Percentiles rank a stretch among this genome's conserved stretches.
phyloP scores from a whole-genome alignment of 495 filamentous ascomycete genomes.

The Penicillium diatomitis region DNA sequence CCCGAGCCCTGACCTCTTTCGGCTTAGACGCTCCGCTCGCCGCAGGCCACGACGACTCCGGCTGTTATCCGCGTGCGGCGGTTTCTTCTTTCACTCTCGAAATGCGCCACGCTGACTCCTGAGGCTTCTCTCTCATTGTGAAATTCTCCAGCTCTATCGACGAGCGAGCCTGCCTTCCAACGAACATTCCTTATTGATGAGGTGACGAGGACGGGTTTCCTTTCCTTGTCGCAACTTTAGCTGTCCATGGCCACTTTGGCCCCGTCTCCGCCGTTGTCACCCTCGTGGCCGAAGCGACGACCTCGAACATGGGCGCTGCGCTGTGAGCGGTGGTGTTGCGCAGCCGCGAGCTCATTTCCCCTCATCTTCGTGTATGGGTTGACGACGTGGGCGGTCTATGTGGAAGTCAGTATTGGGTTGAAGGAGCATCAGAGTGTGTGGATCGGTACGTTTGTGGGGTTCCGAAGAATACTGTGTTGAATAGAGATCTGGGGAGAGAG shows the following conservation, averaged over 20 bases:
- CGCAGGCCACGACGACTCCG: too few relatives aligned
- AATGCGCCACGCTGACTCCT: too few relatives aligned
- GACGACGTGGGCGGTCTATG: conserved; percentile 85
- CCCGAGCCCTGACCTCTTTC: not conserved
- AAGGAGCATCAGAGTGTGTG: conserved; percentile 45
- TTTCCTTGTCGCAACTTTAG: conserved; percentile 5
- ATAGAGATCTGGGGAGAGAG: too few relatives aligned
- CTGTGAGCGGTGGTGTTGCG: conserved; percentile 79
- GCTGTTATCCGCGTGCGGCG: too few relatives aligned
- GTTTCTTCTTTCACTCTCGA: too few relatives aligned
- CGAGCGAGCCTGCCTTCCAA: not conserved
- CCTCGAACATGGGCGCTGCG: conserved; percentile 57
- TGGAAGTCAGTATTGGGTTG: conserved; percentile 67
- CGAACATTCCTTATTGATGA: conserved; percentile 2
- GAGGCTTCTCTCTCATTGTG: too few relatives aligned
- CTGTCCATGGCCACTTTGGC: conserved; percentile 34
- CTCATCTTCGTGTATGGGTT: conserved; percentile 80
- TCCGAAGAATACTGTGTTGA: too few relatives aligned
- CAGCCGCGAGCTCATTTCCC: conserved; percentile 73
- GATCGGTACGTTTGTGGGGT: conserved; percentile 49
- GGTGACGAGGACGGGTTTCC: not conserved
- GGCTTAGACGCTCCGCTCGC: too few relatives aligned
- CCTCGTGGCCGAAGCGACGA: conserved; percentile 42
- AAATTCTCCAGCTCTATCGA: too few relatives aligned
- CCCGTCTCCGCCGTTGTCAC: conserved; percentile 35